Base-by-base conservation (phyloP, 2,329 filamentous ascomycete genomes). In the Pestalotiopsis sp. region DNA sequence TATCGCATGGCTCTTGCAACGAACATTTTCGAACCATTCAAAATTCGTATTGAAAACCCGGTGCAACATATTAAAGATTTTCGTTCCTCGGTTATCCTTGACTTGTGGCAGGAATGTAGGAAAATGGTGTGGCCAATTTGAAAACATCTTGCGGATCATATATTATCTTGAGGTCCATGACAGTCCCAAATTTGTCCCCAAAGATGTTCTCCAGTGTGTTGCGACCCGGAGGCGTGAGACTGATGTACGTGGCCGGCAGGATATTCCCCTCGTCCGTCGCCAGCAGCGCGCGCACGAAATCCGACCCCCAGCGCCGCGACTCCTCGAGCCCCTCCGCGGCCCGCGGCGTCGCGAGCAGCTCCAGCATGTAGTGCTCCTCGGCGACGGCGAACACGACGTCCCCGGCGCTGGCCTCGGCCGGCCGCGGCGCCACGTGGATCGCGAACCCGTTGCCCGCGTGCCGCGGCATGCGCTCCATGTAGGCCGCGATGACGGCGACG, bases 101-200 rank as follows among this genome's bases (percentile, higher is more conserved):
- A 4, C 20, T n/a, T 5, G 45, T n/a, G n/a, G 45, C 17, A 9
- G 45, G 45, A 11, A 52, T 52, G 20, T 52, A 52, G 3, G 45
- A 52, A n/a, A 52, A 52, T 6, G 45, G 45, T 23, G 45, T 63
- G 60, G 60, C 38, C 27, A 23, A n/a, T n/a, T 63, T 63, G 62
- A 49, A 65, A 56, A 65, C 41, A 31, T 52, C 13, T 5, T 23
- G 38, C n/a, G 62, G 62, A 65, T 65, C 62, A 40, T 65, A 56
- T 9, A 31, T 45, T 20, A 27, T 17, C 41, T 65, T 65, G 12
- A 65, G 38, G 5, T 49, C 38, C 62, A 65, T 23, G 31, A 65
- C 12, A 13, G 25, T 11, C 11, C 1, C 9, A 17, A 23, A 65
- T 3, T 56, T 36, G 23, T 36, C 20, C 11, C 62, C 62, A 52